Conservation (phyloP, 2,329 filamentous ascomycete species). For the Colletotrichum sublineola region DNA sequence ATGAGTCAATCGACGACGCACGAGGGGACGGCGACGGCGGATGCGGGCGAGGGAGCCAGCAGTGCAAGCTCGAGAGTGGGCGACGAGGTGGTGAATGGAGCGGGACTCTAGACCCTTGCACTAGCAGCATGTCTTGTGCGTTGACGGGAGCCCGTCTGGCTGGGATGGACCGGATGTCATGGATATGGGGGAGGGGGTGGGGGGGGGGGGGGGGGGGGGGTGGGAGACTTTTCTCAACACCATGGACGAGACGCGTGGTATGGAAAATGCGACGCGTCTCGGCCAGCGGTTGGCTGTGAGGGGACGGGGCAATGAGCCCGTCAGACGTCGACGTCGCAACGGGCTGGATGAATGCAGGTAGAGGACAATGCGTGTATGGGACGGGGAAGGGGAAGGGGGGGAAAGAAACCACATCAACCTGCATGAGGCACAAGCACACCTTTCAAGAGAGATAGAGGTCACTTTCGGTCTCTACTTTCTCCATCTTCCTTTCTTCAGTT, state of each 20-base stretch:
- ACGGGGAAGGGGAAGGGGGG: neutral
- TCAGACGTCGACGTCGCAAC: constrained; percentile 13
- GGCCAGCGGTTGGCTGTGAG: constrained; percentile 23
- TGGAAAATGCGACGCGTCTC: constrained; percentile 39
- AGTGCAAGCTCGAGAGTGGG: constrained; percentile 11
- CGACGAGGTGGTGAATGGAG: constrained; percentile 35
- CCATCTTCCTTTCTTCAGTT: neutral
- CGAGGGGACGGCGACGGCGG: constrained; percentile 23
- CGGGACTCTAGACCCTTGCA: constrained; percentile 21
- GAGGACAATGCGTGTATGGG: constrained; percentile 12
- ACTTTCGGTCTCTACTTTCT: neutral
- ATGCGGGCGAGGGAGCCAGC: constrained; percentile 40
- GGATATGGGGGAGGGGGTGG: neutral
- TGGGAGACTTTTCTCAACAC: constrained; percentile 37
- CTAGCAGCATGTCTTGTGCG: constrained; percentile 4
- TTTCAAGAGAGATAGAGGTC: neutral
- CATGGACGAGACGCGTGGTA: constrained; percentile 41
- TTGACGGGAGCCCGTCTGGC: constrained; percentile 6
- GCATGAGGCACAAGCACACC: constrained; percentile 32
- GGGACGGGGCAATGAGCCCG: constrained; percentile 26
- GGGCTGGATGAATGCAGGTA: constrained; percentile 23
- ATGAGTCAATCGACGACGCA: constrained; percentile 39
- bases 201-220: neutral
- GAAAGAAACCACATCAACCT: constrained; percentile 37
- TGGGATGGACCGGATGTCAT: constrained; percentile 14